Evolutionary conservation across 1,284 basidiomycete genomes (phyloP), one percentile per base, ranked within the genome.

Genomic region (Cryptococcus sp.): DNA sequence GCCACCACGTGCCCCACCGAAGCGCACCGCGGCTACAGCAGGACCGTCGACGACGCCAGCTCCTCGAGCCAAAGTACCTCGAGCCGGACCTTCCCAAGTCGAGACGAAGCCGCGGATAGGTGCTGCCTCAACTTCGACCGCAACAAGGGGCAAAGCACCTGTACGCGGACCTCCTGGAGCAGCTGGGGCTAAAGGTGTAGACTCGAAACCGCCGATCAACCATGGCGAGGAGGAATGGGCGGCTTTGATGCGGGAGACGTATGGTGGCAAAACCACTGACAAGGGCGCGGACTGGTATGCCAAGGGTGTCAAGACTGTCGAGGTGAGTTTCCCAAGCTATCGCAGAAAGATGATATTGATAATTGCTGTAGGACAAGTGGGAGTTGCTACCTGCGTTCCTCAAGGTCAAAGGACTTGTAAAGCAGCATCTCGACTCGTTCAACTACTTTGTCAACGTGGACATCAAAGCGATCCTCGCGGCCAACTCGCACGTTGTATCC

Each of bases 391-490:
- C 94, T 1, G 93, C 93, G 11, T 98, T 97, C 72, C 83, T 98
- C 56, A 90, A 94, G 78, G 91, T 94, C 62, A 98, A 97, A 72
- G 94, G 94, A 66, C 86, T 98, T n/a, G 94, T 97, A 62, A 99
- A 99, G 81, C 96, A 99, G 77, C 96, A 99, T 75, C 92, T 99
- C 69, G 97, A 99, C 79, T 98, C 94, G 10, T 99, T 96, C 87
- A 99, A 99, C 81, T 96, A 98, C 79, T 99, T 99, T 76, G 92
- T 99, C 70, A 91, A 99, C 72, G 88, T 91, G 41, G 94, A 97
- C 74, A 90, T 98, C 74, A 95, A 94, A 78, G 95, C 95, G 69
- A 98, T 99, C 70, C 87, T 97, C 54, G 88, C 88, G 63, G 93
- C 93, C 15, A 97, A 98, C 76, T 88, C 87, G 78, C 91, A 91